Evolutionary conservation across 129 eudicot genomes (phyloP), one percentile per base, ranked within the genome.

Genomic region (Saussurea involucrata): DNA sequence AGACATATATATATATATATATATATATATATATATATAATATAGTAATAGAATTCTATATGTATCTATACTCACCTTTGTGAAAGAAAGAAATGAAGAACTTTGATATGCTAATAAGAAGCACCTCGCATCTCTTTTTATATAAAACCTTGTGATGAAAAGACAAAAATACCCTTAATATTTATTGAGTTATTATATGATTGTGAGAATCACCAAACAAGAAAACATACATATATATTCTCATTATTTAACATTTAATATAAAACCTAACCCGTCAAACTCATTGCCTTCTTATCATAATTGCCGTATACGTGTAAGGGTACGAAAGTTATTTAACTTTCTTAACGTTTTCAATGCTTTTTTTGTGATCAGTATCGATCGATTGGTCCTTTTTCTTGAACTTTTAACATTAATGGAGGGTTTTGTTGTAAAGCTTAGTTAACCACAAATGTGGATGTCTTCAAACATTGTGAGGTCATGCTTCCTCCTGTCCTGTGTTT

Each of bases 231-330:
- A 67, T 9, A 49, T 32, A 57, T 36, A 80, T 74, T 80, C 79
- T 65, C 2, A 24, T 72, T 73, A 32, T 66, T 66, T 78, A 67
- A 58, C 71, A 58, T 67, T 68, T 67, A 74, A 18, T 74, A 20
- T 58, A 66, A 74, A 28, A 74, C 29, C 72, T 22, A 36, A 68
- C 76, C 36, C 70, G 31, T 81, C 84, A 20, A 81, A 21, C 34
- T 80, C 80, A 69, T 44, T 80, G 69, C 75, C 79, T 53, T 69
- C 32, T 40, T 74, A 57, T 80, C 66, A 73, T 37, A 66, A 61
- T 46, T 82, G 72, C 80, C 84, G 69, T 83, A 88, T 85, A 88
- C 86, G 92, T 85, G 88, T 78, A 44, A 33, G 83, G 76, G 87
- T 60, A 81, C 76, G 71, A 74, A 64, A 74, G 4, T 13, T 6